phyloP scores from a whole-genome alignment of 306 rosid species.

The Ormosia semicastrata region DNA sequence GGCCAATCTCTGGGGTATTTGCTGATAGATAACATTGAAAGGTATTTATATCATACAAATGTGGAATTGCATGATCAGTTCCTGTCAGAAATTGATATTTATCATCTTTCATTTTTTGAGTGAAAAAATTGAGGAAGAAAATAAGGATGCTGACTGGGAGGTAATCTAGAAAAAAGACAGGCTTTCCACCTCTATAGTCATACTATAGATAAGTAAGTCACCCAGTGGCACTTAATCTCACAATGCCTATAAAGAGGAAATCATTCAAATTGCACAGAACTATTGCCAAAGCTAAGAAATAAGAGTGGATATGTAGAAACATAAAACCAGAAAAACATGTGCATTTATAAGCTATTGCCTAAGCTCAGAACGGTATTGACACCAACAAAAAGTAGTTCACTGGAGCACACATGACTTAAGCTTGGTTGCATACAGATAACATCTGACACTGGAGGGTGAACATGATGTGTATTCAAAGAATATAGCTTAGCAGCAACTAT shows the following conservation, averaged over 20 bases:
- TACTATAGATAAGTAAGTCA: not conserved
- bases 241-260: slow-evolving; percentile 8
- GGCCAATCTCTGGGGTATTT: slow-evolving; percentile 59
- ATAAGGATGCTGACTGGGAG: not conserved
- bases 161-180: not conserved
- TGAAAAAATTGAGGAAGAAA: slow-evolving; percentile 1
- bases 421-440: not conserved
- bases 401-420: not conserved
- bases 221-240: not conserved
- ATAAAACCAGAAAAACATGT: not conserved
- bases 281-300: not conserved
- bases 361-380: not conserved
- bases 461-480: not conserved
- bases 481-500: not conserved
- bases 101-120: not conserved
- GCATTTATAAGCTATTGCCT: not conserved
- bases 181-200: not conserved
- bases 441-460: not conserved
- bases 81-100: slow-evolving; percentile 47
- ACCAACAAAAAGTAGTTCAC: slow-evolving; percentile 11
- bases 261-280: slow-evolving; percentile 1
- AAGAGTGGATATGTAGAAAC: not conserved
- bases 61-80: slow-evolving; percentile 91
- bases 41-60: slow-evolving; percentile 81
- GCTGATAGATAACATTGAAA: slow-evolving; percentile 84